Evolutionary conservation across 176 grass and related monocot species (phyloP), one percentile per base, ranked within the genome.

Genomic region (Typha latifolia): DNA sequence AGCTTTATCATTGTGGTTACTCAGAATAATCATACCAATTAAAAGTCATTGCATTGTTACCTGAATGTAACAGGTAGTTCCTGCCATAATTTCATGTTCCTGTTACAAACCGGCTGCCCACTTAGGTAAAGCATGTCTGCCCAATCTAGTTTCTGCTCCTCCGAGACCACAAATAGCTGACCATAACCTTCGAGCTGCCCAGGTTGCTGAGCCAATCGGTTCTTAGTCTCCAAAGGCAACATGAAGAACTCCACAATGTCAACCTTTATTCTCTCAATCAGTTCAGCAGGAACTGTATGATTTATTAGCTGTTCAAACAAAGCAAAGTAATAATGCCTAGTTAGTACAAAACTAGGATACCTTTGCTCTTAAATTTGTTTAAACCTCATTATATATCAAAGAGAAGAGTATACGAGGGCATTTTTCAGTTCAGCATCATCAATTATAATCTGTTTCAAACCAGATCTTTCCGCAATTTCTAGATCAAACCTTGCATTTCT

Each of bases 111-210:
- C 0, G 80, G 80, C 62, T 47, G 73, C 12, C 67, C 57, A 15
- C 61, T 62, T 20, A 82, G 67, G 61, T 67, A 78, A 47, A 83
- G 47, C 21, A 83, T 48, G 76, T 83, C 80, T 0, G 34, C 80
- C 74, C 80, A 83, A 49, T 83, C 80, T 31, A 83, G 68, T 13
- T 78, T 73, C 14, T 83, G 80, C 19, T 77, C 74, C 32, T 78
- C 63, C 12, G 80, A 83, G 9, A 77, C 11, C 37, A 83, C 80
- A 32, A 78, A 83, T 47, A 66, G 48, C 18, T 83, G 80, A 20
- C 80, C 80, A 23, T 83, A 83, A 20, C 74, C 80, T 21, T 83
- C 74, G 13, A 83, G 14, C 26, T 19, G 37, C 18, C 14, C 52
- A 3, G 74, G 80, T 23, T 32, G 32, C 68, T 83, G 80, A 14